Conservation (phyloP, 257 asterid species). For the Solanum rostratum region DNA sequence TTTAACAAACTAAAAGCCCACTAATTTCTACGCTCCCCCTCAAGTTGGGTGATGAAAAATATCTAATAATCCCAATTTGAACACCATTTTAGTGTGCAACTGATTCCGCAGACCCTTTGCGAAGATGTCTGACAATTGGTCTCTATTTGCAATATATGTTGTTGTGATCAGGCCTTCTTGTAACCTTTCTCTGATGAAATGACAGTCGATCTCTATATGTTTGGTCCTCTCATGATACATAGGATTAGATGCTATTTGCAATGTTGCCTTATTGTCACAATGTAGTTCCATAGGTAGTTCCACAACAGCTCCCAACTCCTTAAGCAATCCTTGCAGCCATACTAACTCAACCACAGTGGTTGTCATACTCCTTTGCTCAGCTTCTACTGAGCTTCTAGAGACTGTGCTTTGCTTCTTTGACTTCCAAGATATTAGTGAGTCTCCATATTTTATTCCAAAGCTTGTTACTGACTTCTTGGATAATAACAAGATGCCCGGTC, state of each 20-base stretch:
- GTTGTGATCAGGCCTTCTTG: not conserved
- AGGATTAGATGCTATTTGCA: not conserved
- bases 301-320: not conserved
- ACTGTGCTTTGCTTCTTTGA: not conserved
- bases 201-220: not conserved
- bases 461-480: no score
- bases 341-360: not conserved
- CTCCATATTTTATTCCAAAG: not conserved
- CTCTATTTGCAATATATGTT: no score
- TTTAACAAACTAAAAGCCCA: no score
- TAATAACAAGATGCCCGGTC: not conserved
- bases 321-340: not conserved
- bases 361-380: not conserved
- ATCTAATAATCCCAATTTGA: not conserved
- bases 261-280: not conserved
- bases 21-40: no score
- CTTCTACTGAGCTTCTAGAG: not conserved
- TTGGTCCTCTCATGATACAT: no score
- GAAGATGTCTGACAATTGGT: not conserved
- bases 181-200: not conserved
- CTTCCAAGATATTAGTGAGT: not conserved
- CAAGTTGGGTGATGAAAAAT: no score
- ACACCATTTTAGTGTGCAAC: not conserved
- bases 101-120: not conserved
- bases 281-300: no score